Base-by-base conservation (phyloP, 2,329 filamentous ascomycete species). In the Juglanconis sp. region DNA sequence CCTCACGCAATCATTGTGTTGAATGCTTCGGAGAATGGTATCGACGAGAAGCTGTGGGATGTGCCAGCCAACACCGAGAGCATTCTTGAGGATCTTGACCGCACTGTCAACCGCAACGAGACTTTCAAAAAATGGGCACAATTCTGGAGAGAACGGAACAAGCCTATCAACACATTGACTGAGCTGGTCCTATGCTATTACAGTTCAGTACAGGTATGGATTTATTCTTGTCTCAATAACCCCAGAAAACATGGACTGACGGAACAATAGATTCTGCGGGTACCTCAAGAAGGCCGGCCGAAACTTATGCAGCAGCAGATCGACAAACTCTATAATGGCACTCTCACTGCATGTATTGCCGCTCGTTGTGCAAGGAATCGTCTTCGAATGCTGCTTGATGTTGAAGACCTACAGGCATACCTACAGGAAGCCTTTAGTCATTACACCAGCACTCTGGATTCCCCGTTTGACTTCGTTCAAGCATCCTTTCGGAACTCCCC, bases 1-100 rank as follows among this genome's bases (percentile, higher is more conserved):
- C 81, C 82, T 3, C 80, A 83, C 65, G 81, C 78, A 5, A 76
- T 85, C 56, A 79, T 85, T 47, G 80, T 79, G 0, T 70, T 85
- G 40, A 84, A 84, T 65, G 76, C 74, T 1, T 72, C 75, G 0
- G 74, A 80, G 8, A 65, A 68, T 47, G 69, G 70, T 44, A 69
- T 77, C 3, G 69, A 76, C 38, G 68, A 70, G n/a, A 64, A 69
- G 7, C 70, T 75, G 50, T 83, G 80, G 80, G 70, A 79, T 55
- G 64, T 70, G 3, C 60, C 74, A 30, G 59, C 49, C 11, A 70
- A 73, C 11, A 80, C 77, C 3, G 58, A 66, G 15, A 57, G 57
- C 13, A 65, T 79, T 1, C 55, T 78, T 13, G 60, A 67, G 6
- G 65, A 65, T 50, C 58, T 73, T 53, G 64, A 30, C 65, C 66